phyloP scores from a whole-genome alignment of 2,329 filamentous ascomycete species.

The Aspergillus transmontanensis region DNA sequence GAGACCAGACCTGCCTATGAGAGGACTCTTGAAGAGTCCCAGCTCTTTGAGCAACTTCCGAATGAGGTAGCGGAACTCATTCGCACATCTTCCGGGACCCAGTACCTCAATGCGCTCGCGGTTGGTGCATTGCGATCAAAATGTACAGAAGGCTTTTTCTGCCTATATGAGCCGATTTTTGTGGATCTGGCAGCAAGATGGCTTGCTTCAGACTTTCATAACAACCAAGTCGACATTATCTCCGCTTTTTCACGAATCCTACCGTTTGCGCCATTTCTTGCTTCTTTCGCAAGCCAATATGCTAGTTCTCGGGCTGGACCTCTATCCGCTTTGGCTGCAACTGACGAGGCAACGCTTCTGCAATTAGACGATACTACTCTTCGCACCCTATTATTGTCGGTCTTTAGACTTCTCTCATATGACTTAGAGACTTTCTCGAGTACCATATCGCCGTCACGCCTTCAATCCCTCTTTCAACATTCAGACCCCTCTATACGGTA shows the following conservation, averaged over 20 bases:
- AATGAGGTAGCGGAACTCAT: constrained; percentile 70
- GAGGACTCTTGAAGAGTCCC: constrained; percentile 58
- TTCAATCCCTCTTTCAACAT: constrained; percentile 70
- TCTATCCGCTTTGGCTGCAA: constrained; percentile 35
- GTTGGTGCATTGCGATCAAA: constrained; percentile 68
- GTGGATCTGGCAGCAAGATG: constrained; percentile 83
- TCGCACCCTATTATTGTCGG: constrained; percentile 62
- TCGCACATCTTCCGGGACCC: constrained; percentile 62
- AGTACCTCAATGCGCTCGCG: constrained; percentile 72
- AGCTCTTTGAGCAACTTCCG: constrained; percentile 63
- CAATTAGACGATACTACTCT: constrained; percentile 42
- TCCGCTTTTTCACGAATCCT: constrained; percentile 77
- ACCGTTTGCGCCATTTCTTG: constrained; percentile 79
- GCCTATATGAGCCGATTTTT: constrained; percentile 73
- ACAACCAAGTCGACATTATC: constrained; percentile 52
- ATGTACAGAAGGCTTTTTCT: constrained; percentile 73
- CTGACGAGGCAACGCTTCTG: constrained; percentile 31
- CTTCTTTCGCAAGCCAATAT: constrained; percentile 66
- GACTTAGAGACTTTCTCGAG: constrained; percentile 69
- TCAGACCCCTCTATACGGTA: constrained; percentile 67
- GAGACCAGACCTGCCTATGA: constrained; percentile 41
- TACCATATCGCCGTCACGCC: constrained; percentile 65
- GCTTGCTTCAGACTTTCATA: constrained; percentile 50
- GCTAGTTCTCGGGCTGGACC: constrained; percentile 35
- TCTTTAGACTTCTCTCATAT: constrained; percentile 78